Evolutionary conservation across 371 early-diverging fungal genomes (phyloP).

Genomic region (Amoeboaphelidium protococcarum): DNA sequence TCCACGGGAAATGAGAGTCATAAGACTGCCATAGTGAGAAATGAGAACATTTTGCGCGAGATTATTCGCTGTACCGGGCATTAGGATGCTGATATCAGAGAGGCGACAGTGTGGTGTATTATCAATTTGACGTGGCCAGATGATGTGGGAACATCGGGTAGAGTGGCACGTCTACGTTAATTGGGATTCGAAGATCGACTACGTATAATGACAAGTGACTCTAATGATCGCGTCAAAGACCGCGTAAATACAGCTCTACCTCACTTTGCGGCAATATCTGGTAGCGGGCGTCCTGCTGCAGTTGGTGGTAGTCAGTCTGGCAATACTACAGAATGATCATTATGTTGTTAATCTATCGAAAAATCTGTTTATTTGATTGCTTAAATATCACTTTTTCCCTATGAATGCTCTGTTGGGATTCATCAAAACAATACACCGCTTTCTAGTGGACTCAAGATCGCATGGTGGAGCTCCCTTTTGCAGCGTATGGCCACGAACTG

Average conservation of each 20-base stretch:
- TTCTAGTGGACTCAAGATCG: too few species aligned
- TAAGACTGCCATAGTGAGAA: constrained; percentile 10
- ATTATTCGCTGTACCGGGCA: constrained; percentile 10
- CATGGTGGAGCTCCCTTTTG: too few species aligned
- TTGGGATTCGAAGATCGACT: constrained; percentile 33
- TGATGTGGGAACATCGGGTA: constrained; percentile 16
- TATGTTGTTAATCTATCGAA: too few species aligned
- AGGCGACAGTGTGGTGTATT: constrained; percentile 45
- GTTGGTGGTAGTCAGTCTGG: too few species aligned
- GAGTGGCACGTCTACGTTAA: constrained; percentile 15
- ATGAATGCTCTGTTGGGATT: too few species aligned
- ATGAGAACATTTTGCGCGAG: background rate
- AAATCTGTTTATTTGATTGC: too few species aligned
- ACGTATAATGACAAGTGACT: constrained; percentile 16
- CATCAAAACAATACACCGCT: too few species aligned
- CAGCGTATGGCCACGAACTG: too few species aligned
- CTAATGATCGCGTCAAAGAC: constrained; percentile 41
- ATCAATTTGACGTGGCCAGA: constrained; percentile 59
- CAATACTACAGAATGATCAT: too few species aligned
- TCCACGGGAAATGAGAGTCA: constrained; percentile 37
- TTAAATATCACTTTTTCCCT: too few species aligned
- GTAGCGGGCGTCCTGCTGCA: too few species aligned
- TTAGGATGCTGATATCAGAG: constrained; percentile 28
- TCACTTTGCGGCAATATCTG: constrained; percentile 14
- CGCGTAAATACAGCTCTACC: constrained; percentile 36